phyloP scores from a whole-genome alignment of 2,329 filamentous ascomycete genomes.

The Trichoderma polysporum region DNA sequence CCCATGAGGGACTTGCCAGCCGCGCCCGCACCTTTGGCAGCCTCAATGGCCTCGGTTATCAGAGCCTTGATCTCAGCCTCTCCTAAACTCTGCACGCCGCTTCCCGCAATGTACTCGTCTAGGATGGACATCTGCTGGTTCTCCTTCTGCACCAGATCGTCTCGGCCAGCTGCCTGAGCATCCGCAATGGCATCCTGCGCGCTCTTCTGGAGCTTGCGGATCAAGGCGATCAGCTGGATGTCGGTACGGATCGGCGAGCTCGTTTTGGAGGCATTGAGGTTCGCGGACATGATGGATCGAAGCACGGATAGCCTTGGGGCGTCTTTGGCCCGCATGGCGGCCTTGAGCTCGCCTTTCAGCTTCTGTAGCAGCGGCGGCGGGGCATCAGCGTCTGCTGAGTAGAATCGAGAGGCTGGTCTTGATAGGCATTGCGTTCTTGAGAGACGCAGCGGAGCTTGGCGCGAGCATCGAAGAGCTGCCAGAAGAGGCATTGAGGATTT shows the following conservation, averaged over 20 bases:
- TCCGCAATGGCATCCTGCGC: slow-evolving; percentile 61
- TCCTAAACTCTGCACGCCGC: slow-evolving; percentile 58
- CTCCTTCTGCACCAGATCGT: slow-evolving; percentile 71
- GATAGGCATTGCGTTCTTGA: slow-evolving; percentile 2
- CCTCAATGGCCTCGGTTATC: slow-evolving; percentile 53
- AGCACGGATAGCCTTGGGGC: slow-evolving; percentile 65
- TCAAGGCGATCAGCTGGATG: slow-evolving; percentile 64
- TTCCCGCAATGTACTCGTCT: slow-evolving; percentile 61
- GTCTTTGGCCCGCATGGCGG: slow-evolving; percentile 66
- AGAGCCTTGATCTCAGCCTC: slow-evolving; percentile 58
- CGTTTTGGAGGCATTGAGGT: slow-evolving; percentile 75
- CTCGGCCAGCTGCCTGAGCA: slow-evolving; percentile 61
- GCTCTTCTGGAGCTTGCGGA: slow-evolving; percentile 62
- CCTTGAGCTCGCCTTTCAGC: slow-evolving; percentile 62
- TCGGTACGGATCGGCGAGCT: slow-evolving; percentile 67
- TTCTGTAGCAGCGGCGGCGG: slow-evolving; percentile 51
- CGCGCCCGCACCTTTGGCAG: slow-evolving; percentile 47
- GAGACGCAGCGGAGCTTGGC: slow-evolving; percentile 12
- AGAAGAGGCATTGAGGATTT: slow-evolving; percentile 26
- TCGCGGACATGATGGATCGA: slow-evolving; percentile 65
- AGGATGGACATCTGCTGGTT: slow-evolving; percentile 63
- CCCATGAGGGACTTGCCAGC: slow-evolving; percentile 52
- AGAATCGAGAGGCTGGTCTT: slow-evolving; percentile 29
- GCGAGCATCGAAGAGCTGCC: slow-evolving; percentile 27
- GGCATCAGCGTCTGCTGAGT: slow-evolving; percentile 37